Evolutionary conservation across 2,329 filamentous ascomycete genomes (phyloP), one percentile per base, ranked within the genome.

Genomic region (Teratosphaeria epicoccoides): DNA sequence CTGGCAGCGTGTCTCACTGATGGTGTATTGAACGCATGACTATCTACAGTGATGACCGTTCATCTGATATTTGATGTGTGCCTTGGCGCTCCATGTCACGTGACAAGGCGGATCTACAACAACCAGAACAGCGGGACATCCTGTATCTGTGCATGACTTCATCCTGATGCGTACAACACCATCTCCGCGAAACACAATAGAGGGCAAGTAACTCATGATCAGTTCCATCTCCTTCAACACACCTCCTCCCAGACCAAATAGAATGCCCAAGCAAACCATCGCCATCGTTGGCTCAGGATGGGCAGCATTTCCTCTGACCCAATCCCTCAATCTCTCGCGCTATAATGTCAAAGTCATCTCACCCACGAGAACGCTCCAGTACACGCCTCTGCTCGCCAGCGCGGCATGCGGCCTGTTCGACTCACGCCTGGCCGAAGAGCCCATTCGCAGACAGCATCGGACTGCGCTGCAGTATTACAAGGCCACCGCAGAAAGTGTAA

Each of bases 391-490:
- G 2, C 66, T 75, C 6, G 71, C 72, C 10, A 71, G 68, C 46
- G 72, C 71, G 20, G 72, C 73, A 6, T 71, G 69, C 44, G 71
- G 70, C 1, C 65, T 73, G 25, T 74, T 73, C 64, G 66, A 73
- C 49, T 72, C 73, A 54, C 65, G 70, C 22, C 65, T 74, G 1
- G 71, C 72, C 20, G 72, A 74, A 55, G 72, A 74, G 56, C 70
- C 71, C 0, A 59, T 75, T 5, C 64, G 71, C 10, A 61, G 68
- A 20, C 63, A 66, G 37, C 57, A 62, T 28, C 59, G 65, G 6
- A 44, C 56, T 17, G 52, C 46, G 23, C 51, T 61, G 9, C 24
- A 51, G 17, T 61, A 61, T 48, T 64, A 70, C 61, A 73, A 74
- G 59, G 72, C 71, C 24, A 62, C 61, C 17, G 72, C 70, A 4